Evolutionary conservation across 495 filamentous ascomycete species (phyloP).

Genomic region (Annulohypoxylon maeteangense): DNA sequence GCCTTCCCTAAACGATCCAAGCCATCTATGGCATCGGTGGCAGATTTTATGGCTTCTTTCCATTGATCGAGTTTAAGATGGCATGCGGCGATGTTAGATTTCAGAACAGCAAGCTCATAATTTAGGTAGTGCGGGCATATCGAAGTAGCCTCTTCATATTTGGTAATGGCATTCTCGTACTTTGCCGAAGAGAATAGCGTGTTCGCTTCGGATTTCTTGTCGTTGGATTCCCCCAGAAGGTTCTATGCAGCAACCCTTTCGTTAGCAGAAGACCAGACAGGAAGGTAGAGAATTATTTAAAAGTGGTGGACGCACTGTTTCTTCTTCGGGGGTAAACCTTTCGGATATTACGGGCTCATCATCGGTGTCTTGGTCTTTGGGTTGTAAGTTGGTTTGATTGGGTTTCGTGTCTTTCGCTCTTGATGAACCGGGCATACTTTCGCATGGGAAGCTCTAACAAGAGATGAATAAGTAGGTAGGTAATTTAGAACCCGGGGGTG

Average conservation of each 20-base stretch:
- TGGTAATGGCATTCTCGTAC: slow-evolving; percentile 87
- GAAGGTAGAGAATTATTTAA: slow-evolving; percentile 1
- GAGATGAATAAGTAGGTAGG: too few relatives aligned
- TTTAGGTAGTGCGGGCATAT: slow-evolving; percentile 89
- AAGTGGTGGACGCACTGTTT: slow-evolving; percentile 65
- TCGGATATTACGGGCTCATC: slow-evolving; percentile 40
- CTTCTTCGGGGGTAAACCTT: slow-evolving; percentile 74
- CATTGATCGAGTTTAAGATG: slow-evolving; percentile 87
- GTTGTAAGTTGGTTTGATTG: slow-evolving; percentile 6
- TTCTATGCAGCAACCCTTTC: slow-evolving; percentile 54
- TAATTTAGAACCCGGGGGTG: too few relatives aligned
- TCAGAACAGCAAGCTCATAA: slow-evolving; percentile 87
- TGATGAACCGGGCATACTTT: slow-evolving; percentile 16
- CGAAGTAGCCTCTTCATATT: slow-evolving; percentile 85
- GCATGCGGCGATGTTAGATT: slow-evolving; percentile 90
- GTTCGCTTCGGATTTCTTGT: slow-evolving; percentile 83
- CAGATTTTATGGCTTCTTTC: slow-evolving; percentile 81
- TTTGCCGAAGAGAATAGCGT: slow-evolving; percentile 73
- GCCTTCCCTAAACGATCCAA: slow-evolving; percentile 67
- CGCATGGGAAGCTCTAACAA: neutral
- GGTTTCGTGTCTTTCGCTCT: slow-evolving; percentile 5
- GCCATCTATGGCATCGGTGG: slow-evolving; percentile 76
- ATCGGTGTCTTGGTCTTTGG: slow-evolving; percentile 19
- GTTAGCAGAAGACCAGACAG: slow-evolving; percentile 11
- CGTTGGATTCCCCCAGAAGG: slow-evolving; percentile 76